Base-by-base conservation (phyloP, 257 asterid genomes). In the Marsdenia floribunda region DNA sequence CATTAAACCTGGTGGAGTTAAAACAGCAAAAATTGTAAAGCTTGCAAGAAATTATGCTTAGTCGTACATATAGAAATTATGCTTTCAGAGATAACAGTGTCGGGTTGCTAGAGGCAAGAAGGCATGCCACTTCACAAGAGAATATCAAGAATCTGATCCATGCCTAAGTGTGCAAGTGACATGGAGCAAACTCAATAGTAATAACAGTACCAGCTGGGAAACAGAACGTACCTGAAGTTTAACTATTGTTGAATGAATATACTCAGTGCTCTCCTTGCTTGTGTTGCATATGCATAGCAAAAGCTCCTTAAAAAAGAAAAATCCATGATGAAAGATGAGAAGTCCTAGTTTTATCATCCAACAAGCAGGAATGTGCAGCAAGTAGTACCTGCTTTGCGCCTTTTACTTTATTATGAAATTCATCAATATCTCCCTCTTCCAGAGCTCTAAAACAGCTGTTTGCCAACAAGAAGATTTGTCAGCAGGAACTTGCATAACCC, bases 231-330 rank as follows among this genome's bases (percentile, higher is more conserved):
- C 99, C 97, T 94, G 99, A 83, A 94, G 95, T 81, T 90, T 94
- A 68, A 92, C 83, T 80, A 92, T 86, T 75, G 93, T 83, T 75
- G 96, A 90, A 80, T 89, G 82, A 72, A 94, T 90, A 85, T 83
- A 89, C 78, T 94, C 92, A 19, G 97, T 94, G 86, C 97, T 94
- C 90, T 94, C 99, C 85, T 84, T 83, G 80, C 97, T 94, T 44
- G 99, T 87, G 72, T 87, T 96, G 82, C 80, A 92, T 75, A 94
- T 87, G 86, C 96, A 94, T 74, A 89, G 77, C 88, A 94, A 82
- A 81, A 94, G 96, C 81, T 83, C 97, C 99, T 94, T 83, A 74
- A 57, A 81, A 73, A 81, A 73, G 26, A 78, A 54, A 64, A 40
- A 72, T 33, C 18, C 76, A 61, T 60, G 49, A 75, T 24, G 59